phyloP scores from a whole-genome alignment of 2,329 filamentous ascomycete species.

The Blastomyces gilchristii region DNA sequence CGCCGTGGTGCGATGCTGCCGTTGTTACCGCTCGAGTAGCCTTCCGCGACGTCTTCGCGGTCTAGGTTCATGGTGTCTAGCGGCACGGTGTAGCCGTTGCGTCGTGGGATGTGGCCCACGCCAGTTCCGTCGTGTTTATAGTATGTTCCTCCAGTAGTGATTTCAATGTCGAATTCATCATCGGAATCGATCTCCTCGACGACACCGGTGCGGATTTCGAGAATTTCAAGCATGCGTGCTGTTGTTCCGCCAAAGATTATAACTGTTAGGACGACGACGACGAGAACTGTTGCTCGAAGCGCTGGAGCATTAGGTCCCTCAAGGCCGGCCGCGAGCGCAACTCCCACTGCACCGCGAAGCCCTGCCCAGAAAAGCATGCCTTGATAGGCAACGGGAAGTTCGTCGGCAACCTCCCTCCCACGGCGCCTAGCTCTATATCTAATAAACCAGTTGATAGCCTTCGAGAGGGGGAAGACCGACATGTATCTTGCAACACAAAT shows the following conservation, averaged over 20 bases:
- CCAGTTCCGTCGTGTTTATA: conserved; percentile 68
- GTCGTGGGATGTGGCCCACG: conserved; percentile 65
- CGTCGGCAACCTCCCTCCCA: conserved; percentile 68
- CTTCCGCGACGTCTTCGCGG: conserved; percentile 29
- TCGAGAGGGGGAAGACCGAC: conserved; percentile 86
- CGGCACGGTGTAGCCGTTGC: conserved; percentile 48
- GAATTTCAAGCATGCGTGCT: conserved; percentile 91
- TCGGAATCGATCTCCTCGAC: conserved; percentile 96
- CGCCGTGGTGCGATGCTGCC: conserved; percentile 39
- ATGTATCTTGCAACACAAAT: conserved; percentile 90
- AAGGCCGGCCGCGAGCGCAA: conserved; percentile 82
- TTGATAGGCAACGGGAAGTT: conserved; percentile 89
- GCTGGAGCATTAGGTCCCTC: conserved; percentile 71
- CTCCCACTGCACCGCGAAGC: conserved; percentile 86
- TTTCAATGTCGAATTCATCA: conserved; percentile 95
- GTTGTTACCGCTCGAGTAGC: conserved; percentile 51
- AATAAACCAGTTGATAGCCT: conserved; percentile 83
- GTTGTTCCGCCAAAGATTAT: conserved; percentile 99
- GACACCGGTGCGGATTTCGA: conserved; percentile 91
- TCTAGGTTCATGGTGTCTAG: conserved; percentile 40
- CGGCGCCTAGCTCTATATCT: conserved; percentile 70
- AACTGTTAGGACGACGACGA: conserved; percentile 92
- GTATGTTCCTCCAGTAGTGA: conserved; percentile 60
- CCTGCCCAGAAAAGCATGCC: conserved; percentile 99
- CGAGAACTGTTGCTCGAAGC: conserved; percentile 86